Conservation (phyloP, 2,329 filamentous ascomycete species). For the Botrytis cinerea region DNA sequence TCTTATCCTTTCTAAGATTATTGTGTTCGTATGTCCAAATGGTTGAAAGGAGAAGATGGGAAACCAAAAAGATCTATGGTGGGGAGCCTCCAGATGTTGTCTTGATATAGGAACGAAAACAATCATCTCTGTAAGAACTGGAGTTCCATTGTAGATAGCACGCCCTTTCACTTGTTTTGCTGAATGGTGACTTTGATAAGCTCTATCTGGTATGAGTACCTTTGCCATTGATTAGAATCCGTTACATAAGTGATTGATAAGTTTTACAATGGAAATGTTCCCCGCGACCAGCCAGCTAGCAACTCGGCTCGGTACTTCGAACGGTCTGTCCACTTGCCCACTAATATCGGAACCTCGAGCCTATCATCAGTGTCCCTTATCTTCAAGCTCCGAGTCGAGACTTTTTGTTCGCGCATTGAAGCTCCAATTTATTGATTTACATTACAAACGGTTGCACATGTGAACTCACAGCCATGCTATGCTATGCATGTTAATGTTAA, state of each 20-base stretch:
- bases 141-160: background rate
- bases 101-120: background rate
- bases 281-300: background rate
- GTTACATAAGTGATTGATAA: slow-evolving; percentile 6
- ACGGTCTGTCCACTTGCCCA: background rate
- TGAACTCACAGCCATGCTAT: background rate
- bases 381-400: background rate
- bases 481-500: background rate
- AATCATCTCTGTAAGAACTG: background rate
- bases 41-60: background rate
- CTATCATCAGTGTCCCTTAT: background rate
- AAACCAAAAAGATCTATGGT: no score
- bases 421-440: background rate
- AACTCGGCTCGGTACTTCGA: background rate
- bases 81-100: background rate
- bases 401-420: background rate
- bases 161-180: background rate
- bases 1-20: background rate
- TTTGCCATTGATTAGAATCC: background rate
- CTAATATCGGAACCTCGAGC: background rate
- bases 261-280: slow-evolving; percentile 1
- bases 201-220: background rate
- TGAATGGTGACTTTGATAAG: background rate
- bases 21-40: background rate
- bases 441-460: background rate